Base-by-base conservation (phyloP, 805 yeast species). In the Wickerhamiella shivajii region DNA sequence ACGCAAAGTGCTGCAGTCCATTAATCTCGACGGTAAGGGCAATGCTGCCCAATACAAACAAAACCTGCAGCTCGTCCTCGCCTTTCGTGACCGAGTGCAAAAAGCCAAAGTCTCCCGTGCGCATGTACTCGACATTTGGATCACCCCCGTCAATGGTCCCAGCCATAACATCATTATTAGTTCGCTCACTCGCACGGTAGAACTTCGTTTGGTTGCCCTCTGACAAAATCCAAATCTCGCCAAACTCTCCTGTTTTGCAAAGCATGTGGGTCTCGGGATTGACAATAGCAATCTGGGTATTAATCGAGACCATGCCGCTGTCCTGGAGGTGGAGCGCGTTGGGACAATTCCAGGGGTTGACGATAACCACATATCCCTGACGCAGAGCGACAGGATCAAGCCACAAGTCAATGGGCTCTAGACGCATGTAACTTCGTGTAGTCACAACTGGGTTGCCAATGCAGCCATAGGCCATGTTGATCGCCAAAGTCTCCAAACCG, bases 71-170 rank as follows among this genome's bases (percentile, higher is more conserved):
- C 36, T 59, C 72, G 37, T 57, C 49, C 50, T 65, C 46, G 6
- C 60, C 61, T 25, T 41, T 43, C 3, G 68, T 63, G 4, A 83
- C 74, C 14, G 74, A 76, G 47, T 84, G 93, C 36, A 90, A 62
- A 51, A 90, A 90, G 0, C 99, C 99, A 23, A 90, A 60, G 50
- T 90, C 96, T 1, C 97, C 97, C 0, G 97, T 90, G 42, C 98
- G 64, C 44, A 80, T 60, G 52, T 80, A 90, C 2, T 67, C 60
- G 33, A 74, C 56, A 1, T 69, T 71, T 8, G 69, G 65, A 46
- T 77, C 74, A 13, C 77, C 80, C 24, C 69, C 77, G 2, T 53
- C 65, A 12, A 85, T 69, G 34, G 63, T 67, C 11, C 84, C 87
- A 16, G 59, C 55, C 24, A 41, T 30, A 43, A 79, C 71, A 42